Conservation (phyloP, 1,284 basidiomycete genomes). For the Fomitopsis pinicola region DNA sequence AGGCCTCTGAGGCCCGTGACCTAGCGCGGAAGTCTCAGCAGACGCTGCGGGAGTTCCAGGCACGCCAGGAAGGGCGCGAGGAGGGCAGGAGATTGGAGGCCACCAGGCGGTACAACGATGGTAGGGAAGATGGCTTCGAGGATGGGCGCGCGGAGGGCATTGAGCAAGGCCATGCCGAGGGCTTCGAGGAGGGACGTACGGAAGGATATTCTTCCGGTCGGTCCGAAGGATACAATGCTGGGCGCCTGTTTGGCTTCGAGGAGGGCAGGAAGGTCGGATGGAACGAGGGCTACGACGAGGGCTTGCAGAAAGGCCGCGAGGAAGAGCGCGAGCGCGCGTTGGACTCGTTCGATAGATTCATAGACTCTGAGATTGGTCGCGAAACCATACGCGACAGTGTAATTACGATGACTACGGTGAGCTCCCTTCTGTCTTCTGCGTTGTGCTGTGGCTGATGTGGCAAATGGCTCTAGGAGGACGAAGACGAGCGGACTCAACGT, state of each 20-base stretch:
- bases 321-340: constrained; percentile 48
- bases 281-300: constrained; percentile 39
- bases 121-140: constrained; percentile 38
- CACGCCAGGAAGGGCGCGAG: constrained; percentile 42
- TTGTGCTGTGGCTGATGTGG: constrained; percentile 1
- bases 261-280: constrained; percentile 37
- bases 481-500: constrained; percentile 23
- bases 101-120: constrained; percentile 36
- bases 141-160: constrained; percentile 35
- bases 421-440: neutral
- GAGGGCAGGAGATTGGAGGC: constrained; percentile 35
- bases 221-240: constrained; percentile 41
- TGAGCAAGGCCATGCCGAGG: constrained; percentile 29
- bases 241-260: constrained; percentile 34
- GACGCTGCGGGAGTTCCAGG: constrained; percentile 43
- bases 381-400: constrained; percentile 16
- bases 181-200: constrained; percentile 41
- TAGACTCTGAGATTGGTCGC: constrained; percentile 38
- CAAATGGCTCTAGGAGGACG: constrained; percentile 6
- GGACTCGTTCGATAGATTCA: constrained; percentile 51
- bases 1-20: constrained; percentile 44
- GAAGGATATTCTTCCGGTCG: constrained; percentile 45
- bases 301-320: constrained; percentile 38
- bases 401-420: constrained; percentile 15
- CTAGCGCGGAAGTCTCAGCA: constrained; percentile 41